Conservation (phyloP, 176 grass and related monocot genomes). For the Poa pratensis region DNA sequence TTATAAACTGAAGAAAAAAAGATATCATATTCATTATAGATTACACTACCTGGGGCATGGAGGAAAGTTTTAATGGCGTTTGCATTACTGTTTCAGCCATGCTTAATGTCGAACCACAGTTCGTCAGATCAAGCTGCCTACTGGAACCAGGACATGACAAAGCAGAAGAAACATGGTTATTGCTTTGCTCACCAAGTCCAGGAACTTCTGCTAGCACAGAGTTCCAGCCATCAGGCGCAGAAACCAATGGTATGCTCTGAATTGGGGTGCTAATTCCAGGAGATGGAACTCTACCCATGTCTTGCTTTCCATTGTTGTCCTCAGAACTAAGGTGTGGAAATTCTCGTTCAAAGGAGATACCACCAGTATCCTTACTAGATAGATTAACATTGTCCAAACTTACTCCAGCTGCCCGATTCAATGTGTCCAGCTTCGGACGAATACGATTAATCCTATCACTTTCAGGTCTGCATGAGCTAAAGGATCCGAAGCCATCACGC, state of each 20-base stretch:
- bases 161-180: conserved; percentile 37
- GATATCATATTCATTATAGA: conserved; percentile 16
- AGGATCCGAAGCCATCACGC: conserved; percentile 52
- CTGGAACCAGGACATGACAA: conserved; percentile 33
- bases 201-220: conserved; percentile 78
- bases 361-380: conserved; percentile 47
- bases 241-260: conserved; percentile 60
- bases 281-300: conserved; percentile 56
- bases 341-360: conserved; percentile 62
- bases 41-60: conserved; percentile 58
- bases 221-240: conserved; percentile 47
- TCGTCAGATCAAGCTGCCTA: conserved; percentile 36
- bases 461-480: conserved; percentile 64
- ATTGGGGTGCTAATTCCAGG: conserved; percentile 65
- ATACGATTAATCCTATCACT: conserved; percentile 55
- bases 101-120: conserved; percentile 49
- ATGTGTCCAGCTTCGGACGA: conserved; percentile 43
- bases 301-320: conserved; percentile 59
- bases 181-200: conserved; percentile 42
- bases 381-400: conserved; percentile 48
- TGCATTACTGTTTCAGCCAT: conserved; percentile 84
- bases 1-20: not conserved
- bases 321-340: conserved; percentile 74
- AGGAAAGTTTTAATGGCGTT: conserved; percentile 52
- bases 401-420: conserved; percentile 41